Percentiles rank a stretch among this genome's conserved stretches.
Conservation (phyloP, 768 basidiomycete genomes). For the Coprinellus micaceus region DNA sequence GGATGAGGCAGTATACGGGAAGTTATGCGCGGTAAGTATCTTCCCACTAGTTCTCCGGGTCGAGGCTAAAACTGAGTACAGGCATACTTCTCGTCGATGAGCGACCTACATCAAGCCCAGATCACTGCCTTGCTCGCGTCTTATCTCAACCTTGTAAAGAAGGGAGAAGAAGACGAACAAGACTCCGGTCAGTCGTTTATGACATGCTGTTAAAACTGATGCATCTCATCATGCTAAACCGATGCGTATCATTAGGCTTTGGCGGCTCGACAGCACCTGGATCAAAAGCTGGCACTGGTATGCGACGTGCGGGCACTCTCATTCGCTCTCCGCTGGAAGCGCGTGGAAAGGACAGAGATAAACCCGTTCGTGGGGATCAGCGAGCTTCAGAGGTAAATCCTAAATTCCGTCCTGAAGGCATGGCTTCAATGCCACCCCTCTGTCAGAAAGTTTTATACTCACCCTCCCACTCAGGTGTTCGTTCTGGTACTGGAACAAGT, state of each 20-base stretch:
- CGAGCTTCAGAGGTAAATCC: conserved; percentile 64
- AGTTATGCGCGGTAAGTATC: conserved; percentile 76
- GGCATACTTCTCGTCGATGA: conserved; percentile 88
- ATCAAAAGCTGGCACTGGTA: conserved; percentile 51
- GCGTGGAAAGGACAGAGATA: conserved; percentile 59
- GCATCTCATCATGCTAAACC: conserved; percentile 42
- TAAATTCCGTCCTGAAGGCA: background rate
- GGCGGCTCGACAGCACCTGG: conserved; percentile 28
- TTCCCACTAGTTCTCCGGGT: conserved; percentile 12
- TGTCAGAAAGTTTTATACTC: background rate
- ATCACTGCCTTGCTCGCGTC: conserved; percentile 67
- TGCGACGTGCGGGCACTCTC: conserved; percentile 81
- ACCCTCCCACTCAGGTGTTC: conserved; percentile 54
- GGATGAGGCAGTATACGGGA: conserved; percentile 85
- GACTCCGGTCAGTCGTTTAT: conserved; percentile 54
- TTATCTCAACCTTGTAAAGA: conserved; percentile 60
- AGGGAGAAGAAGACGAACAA: conserved; percentile 64
- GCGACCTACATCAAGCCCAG: conserved; percentile 77
- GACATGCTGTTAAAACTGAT: conserved; percentile 18
- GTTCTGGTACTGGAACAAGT: conserved; percentile 72
- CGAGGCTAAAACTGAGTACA: conserved; percentile 27
- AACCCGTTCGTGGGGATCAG: conserved; percentile 55
- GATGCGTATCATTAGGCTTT: conserved; percentile 11
- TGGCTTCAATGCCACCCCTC: background rate
- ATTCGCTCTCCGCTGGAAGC: conserved; percentile 75